Evolutionary conservation across 148 eudicot genomes (phyloP), one percentile per base, ranked within the genome.

Genomic region (Amaranthus palmeri): DNA sequence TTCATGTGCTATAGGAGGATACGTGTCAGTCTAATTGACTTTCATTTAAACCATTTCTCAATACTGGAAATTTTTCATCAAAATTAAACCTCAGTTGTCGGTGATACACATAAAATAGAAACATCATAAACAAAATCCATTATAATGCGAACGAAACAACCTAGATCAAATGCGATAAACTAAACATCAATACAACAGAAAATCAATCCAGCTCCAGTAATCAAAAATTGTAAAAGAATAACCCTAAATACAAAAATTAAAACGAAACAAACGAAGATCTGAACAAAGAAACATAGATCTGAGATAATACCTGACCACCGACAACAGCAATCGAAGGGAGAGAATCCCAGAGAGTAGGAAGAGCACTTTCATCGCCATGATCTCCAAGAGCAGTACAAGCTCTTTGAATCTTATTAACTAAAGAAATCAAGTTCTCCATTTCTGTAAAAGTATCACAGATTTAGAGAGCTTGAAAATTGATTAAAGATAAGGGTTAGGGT

Each of bases 271-370:
- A 13, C 45, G 6, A 43, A 10, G 59, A 11, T 52, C 66, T 10
- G 18, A 53, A 10, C 36, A 61, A 62, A 70, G n/a, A 53, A 74
- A 51, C 54, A 48, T 54, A 77, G 71, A 76, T 79, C 81, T 56
- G 62, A 69, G 72, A 0, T 4, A 67, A 50, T 67, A 96, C 99
- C 99, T 96, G 99, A 49, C 99, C 99, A 68, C 99, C 99, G 75
- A 96, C 99, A 79, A 96, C 99, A 67, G 99, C 97, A 65, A 96
- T 96, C 10, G 99, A 86, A 52, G 99, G 99, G 7, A 96, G 81
- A 60, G 97, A 88, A 54, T 96, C 99, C 99, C 99, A 96, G 52
- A 96, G 95, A 68, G 99, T 96, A 8, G 99, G 99, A 84, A 96
- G 80, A 56, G 96, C 90, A 76, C 83, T 88, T 47, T 87, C 99